Conservation (phyloP, 805 yeast species). For the Pichia pseudocactophila region DNA sequence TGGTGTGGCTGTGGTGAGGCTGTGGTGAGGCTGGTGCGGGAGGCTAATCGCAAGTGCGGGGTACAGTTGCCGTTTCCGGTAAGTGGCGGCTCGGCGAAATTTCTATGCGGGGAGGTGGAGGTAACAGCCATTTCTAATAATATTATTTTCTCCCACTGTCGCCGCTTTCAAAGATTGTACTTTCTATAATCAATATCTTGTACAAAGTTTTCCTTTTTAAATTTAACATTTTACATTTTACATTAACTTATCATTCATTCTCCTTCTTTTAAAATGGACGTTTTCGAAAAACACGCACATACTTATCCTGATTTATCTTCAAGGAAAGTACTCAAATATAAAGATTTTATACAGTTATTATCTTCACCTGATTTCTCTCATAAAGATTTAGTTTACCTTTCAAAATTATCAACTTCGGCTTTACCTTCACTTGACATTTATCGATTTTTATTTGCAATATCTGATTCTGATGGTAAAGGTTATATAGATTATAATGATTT, state of each 20-base stretch:
- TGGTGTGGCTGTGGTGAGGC: too few species aligned
- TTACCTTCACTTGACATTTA: conserved; percentile 45
- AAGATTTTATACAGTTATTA: conserved; percentile 35
- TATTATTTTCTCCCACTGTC: too few species aligned
- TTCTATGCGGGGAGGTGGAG: too few species aligned
- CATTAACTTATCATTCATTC: conserved; percentile 14
- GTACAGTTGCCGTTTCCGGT: too few species aligned
- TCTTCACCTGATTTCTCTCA: conserved; percentile 30
- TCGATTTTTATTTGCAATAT: conserved; percentile 68
- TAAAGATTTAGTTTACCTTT: conserved; percentile 11
- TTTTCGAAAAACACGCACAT: conserved; percentile 30
- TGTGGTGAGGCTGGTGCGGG: too few species aligned
- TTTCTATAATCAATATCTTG: too few species aligned
- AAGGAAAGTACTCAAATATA: conserved; percentile 24
- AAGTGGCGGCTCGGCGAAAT: too few species aligned
- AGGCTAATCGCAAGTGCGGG: too few species aligned
- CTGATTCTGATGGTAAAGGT: conserved; percentile 68
- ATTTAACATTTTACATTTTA: too few species aligned
- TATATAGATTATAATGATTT: conserved; percentile 50
- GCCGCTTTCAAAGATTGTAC: too few species aligned
- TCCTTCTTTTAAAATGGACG: conserved; percentile 26
- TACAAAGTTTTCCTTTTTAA: too few species aligned
- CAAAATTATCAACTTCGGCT: conserved; percentile 19
- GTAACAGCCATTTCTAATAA: too few species aligned
- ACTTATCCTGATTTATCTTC: conserved; percentile 27